Evolutionary conservation across 495 filamentous ascomycete species (phyloP).

Genomic region (Daldinia caldariorum): DNA sequence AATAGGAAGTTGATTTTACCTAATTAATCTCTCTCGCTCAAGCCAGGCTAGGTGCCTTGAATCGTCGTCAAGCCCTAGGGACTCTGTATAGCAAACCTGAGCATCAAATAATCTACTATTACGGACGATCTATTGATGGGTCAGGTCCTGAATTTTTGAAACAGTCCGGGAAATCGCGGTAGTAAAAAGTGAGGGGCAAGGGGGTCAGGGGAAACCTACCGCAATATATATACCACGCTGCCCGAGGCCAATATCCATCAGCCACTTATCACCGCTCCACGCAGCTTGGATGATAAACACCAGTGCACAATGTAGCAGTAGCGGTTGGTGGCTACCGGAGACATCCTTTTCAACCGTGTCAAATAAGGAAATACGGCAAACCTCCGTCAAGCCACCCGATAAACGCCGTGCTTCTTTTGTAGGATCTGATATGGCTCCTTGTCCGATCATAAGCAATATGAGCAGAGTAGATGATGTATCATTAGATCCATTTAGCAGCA

Average conservation of each 20-base stretch:
- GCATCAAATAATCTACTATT: conserved; percentile 21
- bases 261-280: conserved; percentile 26
- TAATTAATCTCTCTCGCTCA: conserved; percentile 20
- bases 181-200: neutral
- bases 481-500: conserved; percentile 6
- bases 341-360: conserved; percentile 23
- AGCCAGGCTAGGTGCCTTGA: conserved; percentile 2
- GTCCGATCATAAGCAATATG: conserved; percentile 22
- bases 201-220: neutral
- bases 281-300: conserved; percentile 21
- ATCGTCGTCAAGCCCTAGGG: conserved; percentile 2
- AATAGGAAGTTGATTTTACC: neutral
- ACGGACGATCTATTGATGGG: conserved; percentile 14
- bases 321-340: conserved; percentile 16
- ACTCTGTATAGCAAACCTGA: conserved; percentile 7
- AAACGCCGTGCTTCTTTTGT: conserved; percentile 21
- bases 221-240: conserved; percentile 21
- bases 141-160: neutral
- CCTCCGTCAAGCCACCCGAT: conserved; percentile 21
- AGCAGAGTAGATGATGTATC: conserved; percentile 14
- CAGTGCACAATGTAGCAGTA: conserved; percentile 12
- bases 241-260: conserved; percentile 23
- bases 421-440: conserved; percentile 23
- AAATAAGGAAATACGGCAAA: conserved; percentile 25
- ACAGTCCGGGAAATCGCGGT: neutral